Percentiles rank a stretch among this genome's conserved stretches.
phyloP scores from a whole-genome alignment of 805 yeast genomes.

The Zygosaccharomyces lentus region DNA sequence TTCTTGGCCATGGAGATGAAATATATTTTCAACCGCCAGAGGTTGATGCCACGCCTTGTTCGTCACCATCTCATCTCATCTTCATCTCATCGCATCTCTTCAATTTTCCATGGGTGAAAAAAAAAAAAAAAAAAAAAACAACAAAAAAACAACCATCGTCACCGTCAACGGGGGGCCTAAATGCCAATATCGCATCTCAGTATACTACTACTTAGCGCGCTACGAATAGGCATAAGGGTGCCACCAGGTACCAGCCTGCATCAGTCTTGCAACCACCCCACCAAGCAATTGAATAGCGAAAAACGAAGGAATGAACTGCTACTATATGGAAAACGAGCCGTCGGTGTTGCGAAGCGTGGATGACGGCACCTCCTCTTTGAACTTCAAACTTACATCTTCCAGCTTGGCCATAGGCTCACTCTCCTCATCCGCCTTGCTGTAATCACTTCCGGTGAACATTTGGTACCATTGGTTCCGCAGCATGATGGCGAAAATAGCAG shows the following conservation, averaged over 20 bases:
- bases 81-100: slow-evolving; percentile 4
- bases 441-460: slow-evolving; percentile 1
- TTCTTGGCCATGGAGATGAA: slow-evolving; percentile 32
- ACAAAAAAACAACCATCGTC: not conserved
- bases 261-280: not conserved
- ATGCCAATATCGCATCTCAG: not conserved
- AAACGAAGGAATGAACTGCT: not conserved
- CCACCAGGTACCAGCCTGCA: not conserved
- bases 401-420: not conserved
- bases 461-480: slow-evolving; percentile 18
- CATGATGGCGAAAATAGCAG: slow-evolving; percentile 16
- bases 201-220: not conserved
- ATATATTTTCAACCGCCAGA: not conserved
- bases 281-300: not conserved
- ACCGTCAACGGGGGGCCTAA: not conserved
- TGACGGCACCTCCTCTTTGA: not conserved
- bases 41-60: not conserved
- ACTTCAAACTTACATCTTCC: not conserved
- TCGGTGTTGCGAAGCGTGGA: not conserved
- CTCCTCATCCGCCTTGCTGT: not conserved
- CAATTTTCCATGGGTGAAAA: slow-evolving; percentile 1
- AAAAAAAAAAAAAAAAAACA: not conserved
- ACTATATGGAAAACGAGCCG: not conserved
- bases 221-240: not conserved
- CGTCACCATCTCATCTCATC: slow-evolving; percentile 2